These are phyloP conservation scores for Centrapalus pauciflorus DNA, from an alignment of 129 eudicot genomes.

Conservation along the genomic window DNA sequence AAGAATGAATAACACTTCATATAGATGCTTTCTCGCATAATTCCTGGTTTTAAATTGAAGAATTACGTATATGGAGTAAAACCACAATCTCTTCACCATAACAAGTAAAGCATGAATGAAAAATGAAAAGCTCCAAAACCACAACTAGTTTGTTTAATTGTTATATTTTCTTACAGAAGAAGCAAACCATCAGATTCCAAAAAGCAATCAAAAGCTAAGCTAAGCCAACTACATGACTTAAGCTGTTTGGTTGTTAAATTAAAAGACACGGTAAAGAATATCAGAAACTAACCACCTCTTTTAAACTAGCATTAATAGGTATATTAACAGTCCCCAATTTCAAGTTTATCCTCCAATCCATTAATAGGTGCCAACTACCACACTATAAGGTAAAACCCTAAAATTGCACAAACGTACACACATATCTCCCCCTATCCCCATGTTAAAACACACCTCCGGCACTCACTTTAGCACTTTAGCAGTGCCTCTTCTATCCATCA, in stretches of 20 bases:
- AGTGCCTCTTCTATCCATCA: not conserved
- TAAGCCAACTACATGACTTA: constrained; percentile 12
- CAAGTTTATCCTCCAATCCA: not conserved
- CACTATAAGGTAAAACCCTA: constrained; percentile 3
- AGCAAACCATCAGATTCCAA: constrained; percentile 33
- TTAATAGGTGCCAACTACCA: not conserved
- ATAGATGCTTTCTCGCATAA: constrained; percentile 25
- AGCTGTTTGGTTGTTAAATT: constrained; percentile 16
- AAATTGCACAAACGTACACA: not conserved
- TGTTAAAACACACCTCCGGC: not conserved
- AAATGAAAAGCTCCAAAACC: not conserved
- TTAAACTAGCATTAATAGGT: constrained; percentile 5
- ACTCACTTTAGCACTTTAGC: not conserved
- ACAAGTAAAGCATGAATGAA: constrained; percentile 18
- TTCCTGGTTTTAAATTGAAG: constrained; percentile 7
- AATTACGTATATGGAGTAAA: not conserved
- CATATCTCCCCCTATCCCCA: not conserved
- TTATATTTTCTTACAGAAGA: constrained; percentile 23
- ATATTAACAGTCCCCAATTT: not conserved
- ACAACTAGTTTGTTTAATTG: constrained; percentile 22
- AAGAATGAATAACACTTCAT: constrained; percentile 11
- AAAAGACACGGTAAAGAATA: constrained; percentile 26
- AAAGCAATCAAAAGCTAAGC: constrained; percentile 15
- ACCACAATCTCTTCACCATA: constrained; percentile 9
- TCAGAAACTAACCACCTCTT: constrained; percentile 20